A percentile compares a stretch with the other conserved stretches of the same genome.
phyloP scores from a whole-genome alignment of 768 basidiomycete genomes.

The Lentinus brumalis region DNA sequence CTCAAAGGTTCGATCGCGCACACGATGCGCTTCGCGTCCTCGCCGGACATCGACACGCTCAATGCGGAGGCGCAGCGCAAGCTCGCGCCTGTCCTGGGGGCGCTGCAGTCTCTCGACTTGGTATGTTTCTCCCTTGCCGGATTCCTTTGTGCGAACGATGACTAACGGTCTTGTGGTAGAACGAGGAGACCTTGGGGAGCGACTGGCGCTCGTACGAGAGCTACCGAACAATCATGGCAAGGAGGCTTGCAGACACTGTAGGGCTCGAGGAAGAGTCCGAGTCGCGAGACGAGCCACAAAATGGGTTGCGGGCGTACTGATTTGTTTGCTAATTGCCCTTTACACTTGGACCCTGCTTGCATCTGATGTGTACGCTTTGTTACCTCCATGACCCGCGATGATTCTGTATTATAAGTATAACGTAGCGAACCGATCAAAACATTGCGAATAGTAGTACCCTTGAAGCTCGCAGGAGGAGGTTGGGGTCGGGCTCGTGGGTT shows the following conservation, averaged over 20 bases:
- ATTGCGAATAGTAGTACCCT: no score
- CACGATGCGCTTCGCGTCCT: slow-evolving; percentile 58
- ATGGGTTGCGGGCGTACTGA: slow-evolving; percentile 12
- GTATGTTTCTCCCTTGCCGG: slow-evolving; percentile 34
- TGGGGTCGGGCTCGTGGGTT: no score
- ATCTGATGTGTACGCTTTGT: slow-evolving; percentile 4
- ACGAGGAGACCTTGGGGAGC: slow-evolving; percentile 43
- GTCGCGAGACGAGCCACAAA: slow-evolving; percentile 5
- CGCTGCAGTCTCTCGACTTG: slow-evolving; percentile 54
- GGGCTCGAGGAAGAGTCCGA: slow-evolving; percentile 48
- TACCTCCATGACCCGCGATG: not conserved
- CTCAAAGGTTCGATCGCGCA: slow-evolving; percentile 45
- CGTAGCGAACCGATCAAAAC: not conserved
- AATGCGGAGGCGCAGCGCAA: slow-evolving; percentile 55
- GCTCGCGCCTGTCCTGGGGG: slow-evolving; percentile 56
- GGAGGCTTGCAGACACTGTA: slow-evolving; percentile 65
- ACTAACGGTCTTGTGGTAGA: slow-evolving; percentile 18
- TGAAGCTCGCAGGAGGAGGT: no score
- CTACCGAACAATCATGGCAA: slow-evolving; percentile 77
- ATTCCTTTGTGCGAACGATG: slow-evolving; percentile 5
- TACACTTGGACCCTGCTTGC: not conserved
- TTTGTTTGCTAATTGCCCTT: not conserved
- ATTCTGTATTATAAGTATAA: slow-evolving; percentile 7
- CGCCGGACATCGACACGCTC: slow-evolving; percentile 60
- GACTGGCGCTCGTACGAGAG: slow-evolving; percentile 66